Evolutionary conservation across 164 flowering plant species (phyloP).

Genomic region (Vitis amurensis): DNA sequence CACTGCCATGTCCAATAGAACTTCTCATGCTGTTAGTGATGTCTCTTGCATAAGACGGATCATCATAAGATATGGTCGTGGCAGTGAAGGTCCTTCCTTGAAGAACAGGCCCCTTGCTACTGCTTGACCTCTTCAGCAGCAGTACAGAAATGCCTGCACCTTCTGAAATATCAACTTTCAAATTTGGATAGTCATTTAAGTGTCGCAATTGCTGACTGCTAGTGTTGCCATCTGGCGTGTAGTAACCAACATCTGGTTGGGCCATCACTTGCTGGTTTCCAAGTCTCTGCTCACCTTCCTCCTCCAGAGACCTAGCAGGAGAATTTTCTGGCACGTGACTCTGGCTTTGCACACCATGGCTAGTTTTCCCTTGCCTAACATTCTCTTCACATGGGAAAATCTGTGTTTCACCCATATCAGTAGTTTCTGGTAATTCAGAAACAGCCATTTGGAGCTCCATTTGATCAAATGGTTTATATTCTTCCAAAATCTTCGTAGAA

Average conservation of each 20-base stretch:
- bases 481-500: conserved; percentile 20
- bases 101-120: conserved; percentile 69
- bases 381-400: conserved; percentile 22
- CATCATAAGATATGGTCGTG: conserved; percentile 54
- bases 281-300: conserved; percentile 31
- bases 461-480: conserved; percentile 17
- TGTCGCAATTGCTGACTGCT: conserved; percentile 27
- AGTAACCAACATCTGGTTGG: conserved; percentile 17
- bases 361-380: conserved; percentile 18
- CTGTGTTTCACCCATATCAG: conserved; percentile 20
- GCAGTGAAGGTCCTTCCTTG: conserved; percentile 69
- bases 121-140: conserved; percentile 69
- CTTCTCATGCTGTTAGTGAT: conserved; percentile 63
- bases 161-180: conserved; percentile 49
- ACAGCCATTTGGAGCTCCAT: conserved; percentile 8
- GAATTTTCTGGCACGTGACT: conserved; percentile 24
- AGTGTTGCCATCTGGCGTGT: conserved; percentile 17
- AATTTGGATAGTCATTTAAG: conserved; percentile 21
- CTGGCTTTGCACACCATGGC: conserved; percentile 21
- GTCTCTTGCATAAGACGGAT: conserved; percentile 67
- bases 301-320: conserved; percentile 25
- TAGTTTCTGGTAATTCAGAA: conserved; percentile 21
- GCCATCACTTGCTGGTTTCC: conserved; percentile 26
- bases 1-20: conserved; percentile 64
- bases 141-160: conserved; percentile 76